Evolutionary conservation across 768 basidiomycete species (phyloP), one percentile per base, ranked within the genome.

Genomic region (Inosperma sp.): DNA sequence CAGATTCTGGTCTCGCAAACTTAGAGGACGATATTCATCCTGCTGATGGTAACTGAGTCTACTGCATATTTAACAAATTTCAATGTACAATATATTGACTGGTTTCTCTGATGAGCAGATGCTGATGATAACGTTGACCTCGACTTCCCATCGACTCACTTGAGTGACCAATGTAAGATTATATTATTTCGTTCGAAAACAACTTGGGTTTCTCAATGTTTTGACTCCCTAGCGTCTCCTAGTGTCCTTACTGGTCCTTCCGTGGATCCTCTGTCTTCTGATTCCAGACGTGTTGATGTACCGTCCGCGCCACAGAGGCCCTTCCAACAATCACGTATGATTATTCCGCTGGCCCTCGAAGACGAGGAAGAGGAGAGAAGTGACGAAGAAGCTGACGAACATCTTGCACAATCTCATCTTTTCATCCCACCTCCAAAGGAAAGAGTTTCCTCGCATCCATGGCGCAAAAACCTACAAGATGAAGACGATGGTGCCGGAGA

Each of bases 381-480:
- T 13, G 63, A 65, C 30, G 67, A 65, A 33, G 65, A 65, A 19
- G 51, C 31, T 7, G 55, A 60, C 21, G 61, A 60, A 27, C 48
- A 58, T 17, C 52, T 63, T 5, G 58, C 64, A 6, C 53, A 51
- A 3, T 61, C 63, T 7, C 62, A 62, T n/a, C 41, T 65, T 7
- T 62, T 66, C 39, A 57, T 67, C 30, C 65, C 62, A 17, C 67
- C 67, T 40, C 65, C 65, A 22, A 48, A 50, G 26, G 44, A 55
- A 37, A 50, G 54, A 17, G 52, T 46, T 7, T 29, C 44, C 7
- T 35, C 51, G 21, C 49, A 52, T 19, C 47, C 55, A 7, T 22
- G 48, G 10, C 19, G 29, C n/a, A 19, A 55, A 17, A 41, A 52
- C 22, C 25, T 51, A 25, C 36, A 50, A 29, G 42, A 48, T 26